Evolutionary conservation across 2,329 filamentous ascomycete genomes (phyloP).

Genomic region (Thyridium curvatum): DNA sequence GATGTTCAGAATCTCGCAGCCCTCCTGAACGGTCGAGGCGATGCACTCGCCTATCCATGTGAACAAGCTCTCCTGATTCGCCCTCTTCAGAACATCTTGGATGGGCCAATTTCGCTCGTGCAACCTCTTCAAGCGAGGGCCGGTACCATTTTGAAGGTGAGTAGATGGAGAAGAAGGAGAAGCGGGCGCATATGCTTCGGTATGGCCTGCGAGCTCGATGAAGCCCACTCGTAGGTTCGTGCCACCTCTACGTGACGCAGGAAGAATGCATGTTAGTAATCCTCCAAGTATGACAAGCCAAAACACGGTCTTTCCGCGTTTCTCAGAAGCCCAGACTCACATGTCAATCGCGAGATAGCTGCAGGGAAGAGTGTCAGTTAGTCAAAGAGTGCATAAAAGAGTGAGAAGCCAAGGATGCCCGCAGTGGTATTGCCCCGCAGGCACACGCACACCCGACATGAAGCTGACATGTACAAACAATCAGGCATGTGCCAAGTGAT

Average conservation of each 20-base stretch:
- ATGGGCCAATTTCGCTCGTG: constrained; percentile 72
- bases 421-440: too few species aligned
- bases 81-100: constrained; percentile 63
- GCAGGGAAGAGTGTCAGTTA: constrained; percentile 7
- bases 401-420: background rate
- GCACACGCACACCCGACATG: too few species aligned
- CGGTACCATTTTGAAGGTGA: constrained; percentile 1
- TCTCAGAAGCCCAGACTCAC: constrained; percentile 24
- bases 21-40: constrained; percentile 62
- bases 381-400: background rate
- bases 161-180: too few species aligned
- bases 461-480: too few species aligned
- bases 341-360: constrained; percentile 61
- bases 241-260: constrained; percentile 56
- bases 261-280: too few species aligned
- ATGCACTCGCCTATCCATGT: constrained; percentile 77
- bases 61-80: constrained; percentile 70
- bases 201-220: constrained; percentile 46
- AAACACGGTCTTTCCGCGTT: constrained; percentile 22
- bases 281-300: too few species aligned
- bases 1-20: constrained; percentile 36
- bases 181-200: constrained; percentile 1
- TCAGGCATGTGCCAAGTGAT: too few species aligned
- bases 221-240: constrained; percentile 65
- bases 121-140: constrained; percentile 40